Conservation (phyloP, 176 grass and related monocot genomes). For the Guadua angustifolia region DNA sequence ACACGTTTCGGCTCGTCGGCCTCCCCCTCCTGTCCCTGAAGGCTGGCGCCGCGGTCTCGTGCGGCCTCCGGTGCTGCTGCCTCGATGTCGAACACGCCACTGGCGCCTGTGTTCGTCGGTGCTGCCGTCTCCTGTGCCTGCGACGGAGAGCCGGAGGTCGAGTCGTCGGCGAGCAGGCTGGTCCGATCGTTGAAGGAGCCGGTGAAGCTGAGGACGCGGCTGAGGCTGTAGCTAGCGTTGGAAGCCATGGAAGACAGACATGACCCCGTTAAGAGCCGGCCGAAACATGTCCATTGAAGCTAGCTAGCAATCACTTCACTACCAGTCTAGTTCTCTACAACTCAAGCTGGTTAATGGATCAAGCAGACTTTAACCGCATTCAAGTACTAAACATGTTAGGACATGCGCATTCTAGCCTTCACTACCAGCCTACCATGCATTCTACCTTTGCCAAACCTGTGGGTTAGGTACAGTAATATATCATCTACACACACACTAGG, state of each 20-base stretch:
- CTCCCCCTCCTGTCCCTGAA: not conserved
- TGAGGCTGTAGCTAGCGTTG: not conserved
- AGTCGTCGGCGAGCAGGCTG: conserved; percentile 25
- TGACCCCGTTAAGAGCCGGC: not conserved
- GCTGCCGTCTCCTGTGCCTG: not conserved
- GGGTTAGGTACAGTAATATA: too few relatives aligned
- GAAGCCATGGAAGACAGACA: conserved; percentile 17
- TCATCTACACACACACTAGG: too few relatives aligned
- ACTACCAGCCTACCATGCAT: too few relatives aligned
- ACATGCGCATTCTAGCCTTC: too few relatives aligned
- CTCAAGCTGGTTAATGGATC: not conserved
- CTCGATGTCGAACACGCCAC: conserved; percentile 24
- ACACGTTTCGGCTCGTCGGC: conserved; percentile 31
- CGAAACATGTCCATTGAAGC: not conserved
- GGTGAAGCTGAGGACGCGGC: conserved; percentile 10
- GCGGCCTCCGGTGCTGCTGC: not conserved
- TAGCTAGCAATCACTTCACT: not conserved
- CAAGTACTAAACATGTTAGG: too few relatives aligned
- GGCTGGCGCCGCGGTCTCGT: not conserved
- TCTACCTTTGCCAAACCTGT: too few relatives aligned
- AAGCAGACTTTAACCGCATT: too few relatives aligned
- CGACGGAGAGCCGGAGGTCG: not conserved
- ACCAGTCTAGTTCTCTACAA: not conserved
- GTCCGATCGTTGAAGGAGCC: conserved; percentile 38
- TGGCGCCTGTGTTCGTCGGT: not conserved